These are phyloP conservation scores for Brassica rapa DNA, from an alignment of 345 rosid species.

Conservation along the genomic window DNA sequence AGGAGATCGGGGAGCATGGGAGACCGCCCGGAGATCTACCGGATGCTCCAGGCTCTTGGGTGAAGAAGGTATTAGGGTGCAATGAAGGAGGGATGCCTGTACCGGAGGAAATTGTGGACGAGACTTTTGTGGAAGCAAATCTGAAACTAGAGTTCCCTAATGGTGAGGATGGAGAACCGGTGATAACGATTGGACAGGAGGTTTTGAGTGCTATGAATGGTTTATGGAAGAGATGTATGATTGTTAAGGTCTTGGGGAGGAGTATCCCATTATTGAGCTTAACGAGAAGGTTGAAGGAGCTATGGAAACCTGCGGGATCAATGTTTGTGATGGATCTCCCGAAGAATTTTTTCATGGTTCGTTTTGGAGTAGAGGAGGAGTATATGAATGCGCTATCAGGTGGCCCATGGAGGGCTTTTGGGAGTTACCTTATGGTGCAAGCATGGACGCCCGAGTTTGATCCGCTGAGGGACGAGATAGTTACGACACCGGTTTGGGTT, in stretches of 20 bases:
- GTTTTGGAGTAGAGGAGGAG: background rate
- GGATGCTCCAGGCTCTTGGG: too few relatives aligned
- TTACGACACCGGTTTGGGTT: background rate
- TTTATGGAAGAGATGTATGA: background rate
- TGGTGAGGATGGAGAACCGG: background rate
- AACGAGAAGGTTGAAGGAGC: background rate
- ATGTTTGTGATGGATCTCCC: background rate
- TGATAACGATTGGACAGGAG: background rate
- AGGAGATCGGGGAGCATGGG: too few relatives aligned
- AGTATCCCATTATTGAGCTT: background rate
- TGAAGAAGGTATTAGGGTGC: too few relatives aligned
- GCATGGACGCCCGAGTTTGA: background rate
- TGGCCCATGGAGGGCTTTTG: background rate
- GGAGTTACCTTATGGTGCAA: background rate
- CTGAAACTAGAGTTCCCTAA: background rate
- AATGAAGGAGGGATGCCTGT: too few relatives aligned
- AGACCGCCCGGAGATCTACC: too few relatives aligned
- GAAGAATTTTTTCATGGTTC: background rate
- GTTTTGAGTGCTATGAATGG: background rate
- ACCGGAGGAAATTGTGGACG: too few relatives aligned
- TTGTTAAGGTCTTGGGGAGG: background rate
- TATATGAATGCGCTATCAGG: background rate
- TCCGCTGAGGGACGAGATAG: background rate
- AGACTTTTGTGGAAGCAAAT: too few relatives aligned
- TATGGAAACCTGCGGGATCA: background rate